Percentiles rank a stretch among this genome's conserved stretches.
Evolutionary conservation across 208 protist species (phyloP).

Genomic region (Phytomonas sp.): DNA sequence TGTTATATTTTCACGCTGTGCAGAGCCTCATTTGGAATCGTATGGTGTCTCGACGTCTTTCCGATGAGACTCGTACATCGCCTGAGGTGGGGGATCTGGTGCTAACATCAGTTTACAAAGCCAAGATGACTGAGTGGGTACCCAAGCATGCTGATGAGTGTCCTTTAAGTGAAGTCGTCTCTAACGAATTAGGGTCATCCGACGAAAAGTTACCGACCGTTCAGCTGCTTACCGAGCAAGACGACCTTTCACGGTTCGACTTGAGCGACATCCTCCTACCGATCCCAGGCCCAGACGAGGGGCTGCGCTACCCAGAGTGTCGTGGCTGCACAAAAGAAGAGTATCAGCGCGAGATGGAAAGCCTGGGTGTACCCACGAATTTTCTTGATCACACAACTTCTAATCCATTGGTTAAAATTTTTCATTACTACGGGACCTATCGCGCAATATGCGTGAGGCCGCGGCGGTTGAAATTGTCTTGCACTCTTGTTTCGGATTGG

Average conservation of each 20-base stretch:
- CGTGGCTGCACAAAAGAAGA: slow-evolving; percentile 28
- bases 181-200: neutral
- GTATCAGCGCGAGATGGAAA: slow-evolving; percentile 36
- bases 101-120: slow-evolving; percentile 32
- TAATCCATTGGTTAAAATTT: slow-evolving; percentile 59
- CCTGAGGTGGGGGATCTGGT: slow-evolving; percentile 83
- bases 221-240: slow-evolving; percentile 42
- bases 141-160: neutral
- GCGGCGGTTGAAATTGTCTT: slow-evolving; percentile 23
- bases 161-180: neutral
- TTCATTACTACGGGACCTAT: slow-evolving; percentile 88
- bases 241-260: slow-evolving; percentile 50
- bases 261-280: slow-evolving; percentile 87
- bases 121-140: neutral
- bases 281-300: slow-evolving; percentile 74
- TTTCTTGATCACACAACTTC: slow-evolving; percentile 11
- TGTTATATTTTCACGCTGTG: slow-evolving; percentile 92
- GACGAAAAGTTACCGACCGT: slow-evolving; percentile 30
- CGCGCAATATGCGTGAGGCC: slow-evolving; percentile 52
- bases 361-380: slow-evolving; percentile 21
- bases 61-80: slow-evolving; percentile 17
- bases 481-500: slow-evolving; percentile 22
- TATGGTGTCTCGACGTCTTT: slow-evolving; percentile 83
- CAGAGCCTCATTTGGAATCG: slow-evolving; percentile 93
- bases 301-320: slow-evolving; percentile 64